Conservation (phyloP, 176 grass and related monocot species). For the Poa annua region DNA sequence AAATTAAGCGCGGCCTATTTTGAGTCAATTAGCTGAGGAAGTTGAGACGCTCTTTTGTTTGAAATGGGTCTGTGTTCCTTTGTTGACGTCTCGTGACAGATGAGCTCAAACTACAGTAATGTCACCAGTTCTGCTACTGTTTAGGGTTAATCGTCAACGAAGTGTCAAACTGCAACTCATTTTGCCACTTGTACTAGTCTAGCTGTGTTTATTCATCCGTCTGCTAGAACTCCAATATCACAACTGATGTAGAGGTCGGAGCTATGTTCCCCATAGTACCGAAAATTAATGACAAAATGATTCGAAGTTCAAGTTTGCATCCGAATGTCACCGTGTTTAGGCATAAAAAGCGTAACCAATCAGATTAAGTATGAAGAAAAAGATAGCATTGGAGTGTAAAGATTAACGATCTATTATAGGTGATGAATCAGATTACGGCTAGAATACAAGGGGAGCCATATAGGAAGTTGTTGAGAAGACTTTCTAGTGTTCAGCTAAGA, state of each 20-base stretch:
- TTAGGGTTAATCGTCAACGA: not conserved
- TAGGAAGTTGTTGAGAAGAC: no score
- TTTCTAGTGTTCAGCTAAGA: no score
- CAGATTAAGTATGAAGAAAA: no score
- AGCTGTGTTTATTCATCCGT: not conserved
- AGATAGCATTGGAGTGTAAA: no score
- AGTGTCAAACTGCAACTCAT: not conserved
- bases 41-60: not conserved
- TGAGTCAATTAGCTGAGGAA: not conserved
- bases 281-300: not conserved
- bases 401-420: no score
- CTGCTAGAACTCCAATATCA: no score
- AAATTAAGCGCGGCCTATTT: not conserved
- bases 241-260: no score
- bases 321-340: not conserved
- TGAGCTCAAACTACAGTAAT: not conserved
- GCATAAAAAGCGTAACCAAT: no score
- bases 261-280: no score
- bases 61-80: not conserved
- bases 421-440: no score
- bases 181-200: not conserved
- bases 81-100: not conserved
- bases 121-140: not conserved
- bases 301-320: not conserved
- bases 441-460: no score